Percentiles rank a stretch among this genome's conserved stretches.
phyloP scores from a whole-genome alignment of 495 filamentous ascomycete genomes.

The Acidomyces sp. region DNA sequence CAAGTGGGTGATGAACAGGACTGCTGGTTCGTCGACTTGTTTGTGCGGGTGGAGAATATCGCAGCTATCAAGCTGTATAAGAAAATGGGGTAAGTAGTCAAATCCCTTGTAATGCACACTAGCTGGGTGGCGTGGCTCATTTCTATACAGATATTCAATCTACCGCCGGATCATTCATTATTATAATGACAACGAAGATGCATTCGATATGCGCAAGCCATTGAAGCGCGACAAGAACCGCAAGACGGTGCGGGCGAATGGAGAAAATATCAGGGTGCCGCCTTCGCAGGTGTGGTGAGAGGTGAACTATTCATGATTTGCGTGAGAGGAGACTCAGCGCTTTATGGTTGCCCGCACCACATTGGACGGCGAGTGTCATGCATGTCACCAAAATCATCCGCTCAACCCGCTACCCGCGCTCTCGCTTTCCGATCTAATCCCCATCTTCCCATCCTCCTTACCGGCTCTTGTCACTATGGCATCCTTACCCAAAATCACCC shows the following conservation, averaged over 20 bases:
- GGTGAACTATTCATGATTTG: no score
- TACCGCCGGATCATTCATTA: conserved; percentile 82
- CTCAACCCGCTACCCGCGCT: no score
- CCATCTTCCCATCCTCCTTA: no score
- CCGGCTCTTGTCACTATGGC: no score
- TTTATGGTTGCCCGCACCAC: no score
- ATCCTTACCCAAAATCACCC: no score
- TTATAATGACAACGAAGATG: conserved; percentile 86
- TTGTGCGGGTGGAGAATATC: conserved; percentile 76
- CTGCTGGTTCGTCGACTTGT: conserved; percentile 92
- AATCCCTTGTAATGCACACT: neutral
- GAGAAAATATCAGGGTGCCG: conserved; percentile 64
- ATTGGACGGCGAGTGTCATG: no score
- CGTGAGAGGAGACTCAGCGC: no score
- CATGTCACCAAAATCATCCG: no score
- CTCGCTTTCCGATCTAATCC: no score
- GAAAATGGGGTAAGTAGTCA: conserved; percentile 59
- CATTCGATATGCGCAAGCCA: conserved; percentile 92
- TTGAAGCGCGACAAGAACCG: conserved; percentile 67
- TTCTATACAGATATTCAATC: conserved; percentile 52
- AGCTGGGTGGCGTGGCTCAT: no score
- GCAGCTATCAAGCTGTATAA: conserved; percentile 79
- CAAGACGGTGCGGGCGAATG: conserved; percentile 67
- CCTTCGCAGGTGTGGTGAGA: conserved; percentile 73
- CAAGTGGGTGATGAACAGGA: conserved; percentile 61